These are phyloP conservation scores for Pythium insidiosum DNA, from an alignment of 352 stramenopile genomes.

Conservation along the genomic window DNA sequence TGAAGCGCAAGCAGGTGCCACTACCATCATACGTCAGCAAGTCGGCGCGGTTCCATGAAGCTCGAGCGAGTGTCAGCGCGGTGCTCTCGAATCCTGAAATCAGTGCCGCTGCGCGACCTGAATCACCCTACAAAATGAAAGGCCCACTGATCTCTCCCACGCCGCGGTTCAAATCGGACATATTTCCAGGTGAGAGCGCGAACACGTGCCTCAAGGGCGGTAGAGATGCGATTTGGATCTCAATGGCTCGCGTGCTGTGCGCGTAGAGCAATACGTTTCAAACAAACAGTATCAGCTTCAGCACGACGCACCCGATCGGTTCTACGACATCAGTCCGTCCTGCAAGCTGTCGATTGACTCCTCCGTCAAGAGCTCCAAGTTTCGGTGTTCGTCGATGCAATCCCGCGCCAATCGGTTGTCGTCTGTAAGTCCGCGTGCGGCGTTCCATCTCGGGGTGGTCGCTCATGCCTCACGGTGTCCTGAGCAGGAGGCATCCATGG, in stretches of 20 bases:
- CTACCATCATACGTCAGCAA: slow-evolving; percentile 52
- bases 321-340: slow-evolving; percentile 67
- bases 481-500: slow-evolving; percentile 62
- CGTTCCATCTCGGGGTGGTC: too few relatives aligned
- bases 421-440: slow-evolving; percentile 22
- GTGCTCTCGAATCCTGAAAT: slow-evolving; percentile 16
- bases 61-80: slow-evolving; percentile 38
- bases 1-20: slow-evolving; percentile 54
- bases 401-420: slow-evolving; percentile 42
- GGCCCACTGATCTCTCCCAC: slow-evolving; percentile 50
- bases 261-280: slow-evolving; percentile 56
- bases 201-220: background rate
- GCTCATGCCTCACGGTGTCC: too few relatives aligned
- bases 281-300: slow-evolving; percentile 50
- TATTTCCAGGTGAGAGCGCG: slow-evolving; percentile 39
- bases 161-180: slow-evolving; percentile 55
- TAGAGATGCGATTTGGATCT: background rate
- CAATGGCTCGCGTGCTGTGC: too few relatives aligned
- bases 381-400: slow-evolving; percentile 57
- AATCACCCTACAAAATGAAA: slow-evolving; percentile 26
- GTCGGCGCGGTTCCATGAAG: slow-evolving; percentile 41
- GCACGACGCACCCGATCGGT: slow-evolving; percentile 49
- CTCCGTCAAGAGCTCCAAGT: slow-evolving; percentile 54
- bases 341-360: slow-evolving; percentile 65
- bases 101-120: slow-evolving; percentile 1